These are phyloP conservation scores for Peterozyma xylosa DNA, from an alignment of 805 yeast species.

Conservation along the genomic window DNA sequence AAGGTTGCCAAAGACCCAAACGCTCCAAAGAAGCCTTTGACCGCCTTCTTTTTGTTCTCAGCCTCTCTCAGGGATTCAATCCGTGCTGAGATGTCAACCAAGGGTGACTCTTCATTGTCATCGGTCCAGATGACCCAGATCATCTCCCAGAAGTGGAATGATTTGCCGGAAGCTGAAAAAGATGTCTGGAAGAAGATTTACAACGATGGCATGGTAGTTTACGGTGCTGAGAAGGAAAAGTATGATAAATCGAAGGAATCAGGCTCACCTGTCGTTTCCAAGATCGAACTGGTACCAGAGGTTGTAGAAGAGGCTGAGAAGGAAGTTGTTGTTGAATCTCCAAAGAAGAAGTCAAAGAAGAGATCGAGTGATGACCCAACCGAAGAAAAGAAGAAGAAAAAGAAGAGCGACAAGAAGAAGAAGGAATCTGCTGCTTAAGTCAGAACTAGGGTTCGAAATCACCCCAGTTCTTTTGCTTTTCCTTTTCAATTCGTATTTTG, in stretches of 20 bases:
- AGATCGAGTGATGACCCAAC: slow-evolving; percentile 23
- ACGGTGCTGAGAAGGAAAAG: slow-evolving; percentile 21
- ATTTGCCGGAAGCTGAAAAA: slow-evolving; percentile 61
- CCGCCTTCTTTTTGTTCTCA: slow-evolving; percentile 76
- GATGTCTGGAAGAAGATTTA: slow-evolving; percentile 61
- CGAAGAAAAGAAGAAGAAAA: slow-evolving; percentile 36
- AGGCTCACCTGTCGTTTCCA: slow-evolving; percentile 13
- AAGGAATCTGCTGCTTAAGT: slow-evolving; percentile 15
- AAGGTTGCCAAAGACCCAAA: slow-evolving; percentile 66
- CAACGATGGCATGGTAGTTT: slow-evolving; percentile 33
- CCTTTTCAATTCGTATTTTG: too few species aligned
- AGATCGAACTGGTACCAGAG: slow-evolving; percentile 18
- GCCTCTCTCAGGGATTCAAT: slow-evolving; percentile 66
- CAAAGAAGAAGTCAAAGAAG: slow-evolving; percentile 26
- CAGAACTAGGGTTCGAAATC: too few species aligned
- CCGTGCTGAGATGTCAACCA: slow-evolving; percentile 55
- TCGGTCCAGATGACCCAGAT: slow-evolving; percentile 75
- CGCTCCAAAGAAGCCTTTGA: slow-evolving; percentile 93
- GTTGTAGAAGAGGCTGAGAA: slow-evolving; percentile 12
- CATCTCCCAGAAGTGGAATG: slow-evolving; percentile 76
- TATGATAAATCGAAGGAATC: slow-evolving; percentile 21
- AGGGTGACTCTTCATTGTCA: slow-evolving; percentile 54
- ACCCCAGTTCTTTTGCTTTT: too few species aligned
- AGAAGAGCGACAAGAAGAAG: slow-evolving; percentile 47
- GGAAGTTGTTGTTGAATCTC: slow-evolving; percentile 8